These are phyloP conservation scores for Oryza australiensis DNA, from an alignment of 176 grass and related monocot genomes.

Conservation along the genomic window DNA sequence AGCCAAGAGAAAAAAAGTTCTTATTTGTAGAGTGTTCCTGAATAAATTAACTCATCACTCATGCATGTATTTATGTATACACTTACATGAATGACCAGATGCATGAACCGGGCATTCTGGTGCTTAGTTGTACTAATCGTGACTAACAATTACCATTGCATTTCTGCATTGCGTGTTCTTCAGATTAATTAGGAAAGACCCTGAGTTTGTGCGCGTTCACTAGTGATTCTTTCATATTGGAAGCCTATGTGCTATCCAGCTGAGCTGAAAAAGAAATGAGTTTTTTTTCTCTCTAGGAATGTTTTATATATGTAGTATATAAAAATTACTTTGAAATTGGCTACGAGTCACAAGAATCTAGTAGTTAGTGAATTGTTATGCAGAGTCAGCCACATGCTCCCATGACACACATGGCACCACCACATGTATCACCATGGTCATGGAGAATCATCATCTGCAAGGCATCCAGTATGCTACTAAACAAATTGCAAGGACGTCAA, in stretches of 20 bases:
- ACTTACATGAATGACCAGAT: background rate
- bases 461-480: conserved; percentile 3
- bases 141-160: background rate
- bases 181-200: background rate
- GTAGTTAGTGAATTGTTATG: background rate
- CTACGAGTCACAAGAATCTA: conserved; percentile 16
- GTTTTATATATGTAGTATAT: background rate
- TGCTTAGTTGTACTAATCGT: conserved; percentile 31
- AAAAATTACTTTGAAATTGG: conserved; percentile 5
- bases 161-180: background rate
- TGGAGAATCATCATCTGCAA: conserved; percentile 20
- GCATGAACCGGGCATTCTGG: conserved; percentile 29
- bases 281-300: background rate
- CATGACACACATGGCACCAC: conserved; percentile 15
- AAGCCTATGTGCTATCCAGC: background rate
- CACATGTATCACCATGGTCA: conserved; percentile 12
- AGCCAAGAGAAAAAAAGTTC: background rate
- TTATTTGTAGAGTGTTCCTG: background rate
- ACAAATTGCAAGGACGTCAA: conserved; percentile 5
- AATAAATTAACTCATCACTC: background rate
- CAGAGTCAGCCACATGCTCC: conserved; percentile 46
- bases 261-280: background rate
- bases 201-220: background rate
- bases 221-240: background rate
- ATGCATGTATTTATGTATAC: background rate